Base-by-base conservation (phyloP, 2,329 filamentous ascomycete species). In the Sclerotinia nivalis region DNA sequence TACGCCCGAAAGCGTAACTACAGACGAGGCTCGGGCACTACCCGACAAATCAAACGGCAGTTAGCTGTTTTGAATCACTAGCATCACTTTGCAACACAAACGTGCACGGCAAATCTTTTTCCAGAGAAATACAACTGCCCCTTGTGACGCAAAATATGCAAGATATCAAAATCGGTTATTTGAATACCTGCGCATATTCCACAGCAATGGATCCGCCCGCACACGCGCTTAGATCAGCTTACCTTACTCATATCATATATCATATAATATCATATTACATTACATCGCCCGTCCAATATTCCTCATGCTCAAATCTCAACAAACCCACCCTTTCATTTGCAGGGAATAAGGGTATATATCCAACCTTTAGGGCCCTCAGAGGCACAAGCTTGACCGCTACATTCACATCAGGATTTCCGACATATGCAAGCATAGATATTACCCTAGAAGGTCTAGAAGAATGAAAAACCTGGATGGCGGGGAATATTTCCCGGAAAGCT, bases 1-100 rank as follows among this genome's bases (percentile, higher is more conserved):
- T 74, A 74, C 68, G 56, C 72, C 69, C 25, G 58, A 75, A 73
- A 70, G 47, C 68, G 73, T 68, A 74, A 75, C 52, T 58, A 74
- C 71, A 76, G 72, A 74, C 72, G 75, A 76, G 69, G 70, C 55
- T 70, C 66, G 47, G 52, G 61, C 28, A 58, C 59, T 62, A 66
- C 31, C 28, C 34, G 52, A 58, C 8, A 34, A 66, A 9, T 20
- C 52, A 34, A 66, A 45, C 68, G 49, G 37, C 37, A 69, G 49
- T 47, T 64, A 65, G 52, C 40, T 55, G 49, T 43, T 69, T 55
- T 54, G 37, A 59, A 69, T 64, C 47, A 69, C 67, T 56, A 47
- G 59, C 67, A 55, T 56, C 37, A 28, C 50, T 8, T 54, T 58
- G 65, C 37, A 52, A 52, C 34, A 43, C 40, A 43, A 15, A 43